Percentiles rank a stretch among this genome's conserved stretches.
These are phyloP conservation scores for Salix brachista DNA, from an alignment of 345 rosid genomes.

Conservation along the genomic window DNA sequence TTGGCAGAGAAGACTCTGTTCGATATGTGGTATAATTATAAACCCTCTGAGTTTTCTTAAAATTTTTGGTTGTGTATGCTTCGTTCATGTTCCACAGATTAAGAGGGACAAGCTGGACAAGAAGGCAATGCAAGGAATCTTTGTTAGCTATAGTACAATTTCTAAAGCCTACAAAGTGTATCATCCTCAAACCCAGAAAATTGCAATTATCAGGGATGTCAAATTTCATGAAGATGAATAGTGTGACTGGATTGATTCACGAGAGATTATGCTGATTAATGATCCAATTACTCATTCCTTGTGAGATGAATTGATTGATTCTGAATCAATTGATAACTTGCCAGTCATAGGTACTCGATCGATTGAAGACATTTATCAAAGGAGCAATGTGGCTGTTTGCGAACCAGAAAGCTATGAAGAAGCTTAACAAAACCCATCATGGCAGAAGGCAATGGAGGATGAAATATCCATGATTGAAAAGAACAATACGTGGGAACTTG, in stretches of 20 bases:
- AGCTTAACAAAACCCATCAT: not conserved
- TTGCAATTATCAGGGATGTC: not conserved
- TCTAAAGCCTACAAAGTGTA: not conserved
- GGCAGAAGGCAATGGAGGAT: not conserved
- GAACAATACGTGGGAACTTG: not conserved
- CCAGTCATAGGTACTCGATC: not conserved
- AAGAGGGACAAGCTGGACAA: not conserved
- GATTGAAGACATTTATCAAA: too few relatives aligned
- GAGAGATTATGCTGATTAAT: too few relatives aligned
- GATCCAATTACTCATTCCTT: not conserved
- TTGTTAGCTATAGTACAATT: not conserved
- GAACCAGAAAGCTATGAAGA: not conserved
- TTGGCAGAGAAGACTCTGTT: not conserved
- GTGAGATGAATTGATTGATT: not conserved
- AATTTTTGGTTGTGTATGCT: not conserved
- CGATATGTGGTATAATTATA: not conserved
- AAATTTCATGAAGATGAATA: not conserved
- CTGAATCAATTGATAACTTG: too few relatives aligned
- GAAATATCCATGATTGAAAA: not conserved
- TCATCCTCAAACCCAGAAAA: not conserved
- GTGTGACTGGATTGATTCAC: fast-evolving
- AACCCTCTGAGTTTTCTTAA: not conserved
- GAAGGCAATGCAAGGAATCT: not conserved
- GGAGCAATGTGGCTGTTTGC: not conserved
- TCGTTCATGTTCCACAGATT: too few relatives aligned